Conservation (phyloP, 1,139 yeast genomes). For the Torulaspora globosa region DNA sequence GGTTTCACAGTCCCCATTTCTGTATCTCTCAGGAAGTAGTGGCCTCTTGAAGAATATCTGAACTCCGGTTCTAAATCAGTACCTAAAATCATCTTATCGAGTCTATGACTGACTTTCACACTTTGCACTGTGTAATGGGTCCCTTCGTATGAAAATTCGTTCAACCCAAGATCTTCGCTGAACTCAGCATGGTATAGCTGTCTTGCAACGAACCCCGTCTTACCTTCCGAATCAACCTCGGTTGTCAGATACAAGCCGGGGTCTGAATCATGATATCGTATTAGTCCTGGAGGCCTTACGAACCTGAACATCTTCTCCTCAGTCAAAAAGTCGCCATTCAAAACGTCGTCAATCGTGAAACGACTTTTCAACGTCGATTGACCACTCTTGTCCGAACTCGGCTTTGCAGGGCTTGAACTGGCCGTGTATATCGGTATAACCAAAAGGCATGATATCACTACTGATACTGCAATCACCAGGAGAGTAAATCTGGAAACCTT, state of each 20-base stretch:
- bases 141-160: slow-evolving; percentile 29
- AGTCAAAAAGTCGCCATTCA: slow-evolving; percentile 29
- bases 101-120: slow-evolving; percentile 30
- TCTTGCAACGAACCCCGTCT: slow-evolving; percentile 30
- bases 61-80: slow-evolving; percentile 47
- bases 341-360: slow-evolving; percentile 28
- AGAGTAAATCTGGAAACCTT: slow-evolving; percentile 3
- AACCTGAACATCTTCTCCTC: slow-evolving; percentile 32
- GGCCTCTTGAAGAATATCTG: slow-evolving; percentile 70
- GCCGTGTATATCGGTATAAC: slow-evolving; percentile 3
- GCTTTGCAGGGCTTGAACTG: not conserved
- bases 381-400: slow-evolving; percentile 1
- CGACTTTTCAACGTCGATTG: slow-evolving; percentile 1
- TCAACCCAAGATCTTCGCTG: slow-evolving; percentile 18
- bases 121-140: slow-evolving; percentile 21
- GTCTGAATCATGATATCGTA: slow-evolving; percentile 30
- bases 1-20: slow-evolving; percentile 42
- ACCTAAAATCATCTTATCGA: slow-evolving; percentile 33
- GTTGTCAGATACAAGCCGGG: slow-evolving; percentile 38
- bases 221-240: slow-evolving; percentile 16
- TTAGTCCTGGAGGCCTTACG: slow-evolving; percentile 32
- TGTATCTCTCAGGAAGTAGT: slow-evolving; percentile 60
- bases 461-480: not conserved
- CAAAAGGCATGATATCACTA: slow-evolving; percentile 3
- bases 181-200: slow-evolving; percentile 25